Evolutionary conservation across 23 red algal genomes (phyloP).

Genomic region (Gracilaria gracilis): DNA sequence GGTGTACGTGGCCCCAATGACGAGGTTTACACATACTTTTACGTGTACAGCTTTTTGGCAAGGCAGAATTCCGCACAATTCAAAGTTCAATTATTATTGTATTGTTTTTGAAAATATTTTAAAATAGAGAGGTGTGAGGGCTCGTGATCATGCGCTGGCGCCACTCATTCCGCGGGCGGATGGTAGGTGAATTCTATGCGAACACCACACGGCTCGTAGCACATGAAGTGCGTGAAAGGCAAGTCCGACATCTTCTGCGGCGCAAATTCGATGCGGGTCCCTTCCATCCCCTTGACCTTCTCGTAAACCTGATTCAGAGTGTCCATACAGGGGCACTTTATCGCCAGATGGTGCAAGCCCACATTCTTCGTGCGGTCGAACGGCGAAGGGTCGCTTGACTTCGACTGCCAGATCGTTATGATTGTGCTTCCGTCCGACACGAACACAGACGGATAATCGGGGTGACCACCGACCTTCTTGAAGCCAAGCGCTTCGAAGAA

Average conservation of each 20-base stretch:
- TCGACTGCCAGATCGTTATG: slow-evolving; percentile 22
- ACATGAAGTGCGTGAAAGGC: slow-evolving; percentile 35
- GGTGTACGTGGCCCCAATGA: no score
- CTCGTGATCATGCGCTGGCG: no score
- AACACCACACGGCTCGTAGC: slow-evolving; percentile 19
- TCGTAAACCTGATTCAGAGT: slow-evolving; percentile 12
- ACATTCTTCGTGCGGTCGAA: slow-evolving; percentile 27
- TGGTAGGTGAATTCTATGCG: slow-evolving; percentile 29
- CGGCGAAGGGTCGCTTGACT: not conserved
- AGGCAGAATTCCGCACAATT: no score
- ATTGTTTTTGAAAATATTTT: no score
- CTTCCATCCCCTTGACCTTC: slow-evolving; percentile 1
- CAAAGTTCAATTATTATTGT: no score
- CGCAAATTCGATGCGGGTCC: slow-evolving; percentile 6
- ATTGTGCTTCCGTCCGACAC: slow-evolving; percentile 4
- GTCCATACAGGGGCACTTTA: not conserved
- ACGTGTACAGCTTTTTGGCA: no score
- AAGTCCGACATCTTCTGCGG: not conserved
- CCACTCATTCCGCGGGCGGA: not conserved
- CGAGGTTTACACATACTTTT: no score
- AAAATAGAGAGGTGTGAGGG: no score
- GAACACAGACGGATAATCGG: slow-evolving; percentile 26
- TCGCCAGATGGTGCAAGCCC: slow-evolving; percentile 22
- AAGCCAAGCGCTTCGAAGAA: slow-evolving; percentile 22
- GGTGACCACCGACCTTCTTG: not conserved